Percentiles rank a stretch among this genome's conserved stretches.
Evolutionary conservation across 2,329 filamentous ascomycete species (phyloP).

Genomic region (Ceratocystis lukuohia): DNA sequence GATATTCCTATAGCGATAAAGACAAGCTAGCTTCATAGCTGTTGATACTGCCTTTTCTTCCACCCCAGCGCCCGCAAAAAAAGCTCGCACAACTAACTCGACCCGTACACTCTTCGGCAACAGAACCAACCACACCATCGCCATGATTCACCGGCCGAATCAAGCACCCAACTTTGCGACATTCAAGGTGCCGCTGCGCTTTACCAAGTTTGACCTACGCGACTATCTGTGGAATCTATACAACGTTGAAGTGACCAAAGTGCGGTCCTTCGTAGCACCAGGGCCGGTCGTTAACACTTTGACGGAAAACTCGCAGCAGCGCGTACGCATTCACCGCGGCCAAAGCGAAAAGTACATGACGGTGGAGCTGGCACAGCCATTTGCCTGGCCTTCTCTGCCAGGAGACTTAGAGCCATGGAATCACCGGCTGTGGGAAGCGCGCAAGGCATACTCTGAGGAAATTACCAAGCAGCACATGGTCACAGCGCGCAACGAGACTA

Average conservation of each 20-base stretch:
- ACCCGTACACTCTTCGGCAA: neutral
- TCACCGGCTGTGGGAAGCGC: constrained; percentile 42
- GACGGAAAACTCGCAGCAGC: constrained; percentile 29
- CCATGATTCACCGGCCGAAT: constrained; percentile 57
- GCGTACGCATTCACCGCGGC: constrained; percentile 44
- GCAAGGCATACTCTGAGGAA: constrained; percentile 34
- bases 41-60: neutral
- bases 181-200: constrained; percentile 79
- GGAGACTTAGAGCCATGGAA: constrained; percentile 51
- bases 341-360: constrained; percentile 81
- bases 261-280: constrained; percentile 51
- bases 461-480: constrained; percentile 25
- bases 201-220: constrained; percentile 92
- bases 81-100: neutral
- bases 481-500: constrained; percentile 10
- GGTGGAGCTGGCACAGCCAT: constrained; percentile 74
- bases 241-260: constrained; percentile 53
- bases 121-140: constrained; percentile 71
- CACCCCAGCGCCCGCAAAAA: neutral
- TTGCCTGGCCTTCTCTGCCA: constrained; percentile 70
- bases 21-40: no score
- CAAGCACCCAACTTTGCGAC: constrained; percentile 69
- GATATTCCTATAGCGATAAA: no score
- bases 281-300: constrained; percentile 35
- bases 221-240: constrained; percentile 89